Percentiles rank a stretch among this genome's conserved stretches.
Conservation (phyloP, 2,329 filamentous ascomycete genomes). For the Verticillium longisporum region DNA sequence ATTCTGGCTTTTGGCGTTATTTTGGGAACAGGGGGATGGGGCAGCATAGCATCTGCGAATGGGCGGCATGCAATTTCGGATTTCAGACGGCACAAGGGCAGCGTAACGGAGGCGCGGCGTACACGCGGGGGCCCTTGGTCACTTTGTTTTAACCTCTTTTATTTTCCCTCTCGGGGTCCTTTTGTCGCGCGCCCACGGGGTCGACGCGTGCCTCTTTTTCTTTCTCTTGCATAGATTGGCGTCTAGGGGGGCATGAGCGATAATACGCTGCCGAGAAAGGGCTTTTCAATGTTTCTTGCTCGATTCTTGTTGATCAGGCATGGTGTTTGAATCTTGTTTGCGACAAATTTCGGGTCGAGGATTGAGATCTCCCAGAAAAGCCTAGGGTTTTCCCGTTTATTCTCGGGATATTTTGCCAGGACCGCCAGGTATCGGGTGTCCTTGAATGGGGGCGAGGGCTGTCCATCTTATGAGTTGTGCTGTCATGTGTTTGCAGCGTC, state of each 20-base stretch:
- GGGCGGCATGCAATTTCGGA: not conserved
- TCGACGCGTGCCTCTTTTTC: not conserved
- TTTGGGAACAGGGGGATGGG: not conserved
- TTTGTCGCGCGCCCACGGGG: not conserved
- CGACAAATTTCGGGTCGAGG: no score
- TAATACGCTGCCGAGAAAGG: not conserved
- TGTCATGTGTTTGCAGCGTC: no score
- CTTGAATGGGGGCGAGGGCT: no score
- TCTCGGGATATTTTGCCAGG: no score
- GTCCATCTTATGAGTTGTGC: no score
- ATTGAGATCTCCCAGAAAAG: no score
- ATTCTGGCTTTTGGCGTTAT: not conserved
- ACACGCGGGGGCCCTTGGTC: not conserved
- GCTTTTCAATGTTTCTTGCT: no score
- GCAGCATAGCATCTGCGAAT: not conserved
- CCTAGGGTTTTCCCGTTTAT: no score
- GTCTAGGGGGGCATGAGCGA: not conserved
- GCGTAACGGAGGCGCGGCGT: not conserved
- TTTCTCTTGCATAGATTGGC: not conserved
- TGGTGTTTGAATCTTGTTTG: no score
- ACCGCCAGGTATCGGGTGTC: no score
- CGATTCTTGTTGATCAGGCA: no score
- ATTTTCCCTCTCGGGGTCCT: not conserved
- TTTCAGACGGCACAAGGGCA: not conserved
- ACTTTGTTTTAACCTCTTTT: not conserved